Evolutionary conservation across 2,329 filamentous ascomycete genomes (phyloP).

Genomic region (Monascus ruber): DNA sequence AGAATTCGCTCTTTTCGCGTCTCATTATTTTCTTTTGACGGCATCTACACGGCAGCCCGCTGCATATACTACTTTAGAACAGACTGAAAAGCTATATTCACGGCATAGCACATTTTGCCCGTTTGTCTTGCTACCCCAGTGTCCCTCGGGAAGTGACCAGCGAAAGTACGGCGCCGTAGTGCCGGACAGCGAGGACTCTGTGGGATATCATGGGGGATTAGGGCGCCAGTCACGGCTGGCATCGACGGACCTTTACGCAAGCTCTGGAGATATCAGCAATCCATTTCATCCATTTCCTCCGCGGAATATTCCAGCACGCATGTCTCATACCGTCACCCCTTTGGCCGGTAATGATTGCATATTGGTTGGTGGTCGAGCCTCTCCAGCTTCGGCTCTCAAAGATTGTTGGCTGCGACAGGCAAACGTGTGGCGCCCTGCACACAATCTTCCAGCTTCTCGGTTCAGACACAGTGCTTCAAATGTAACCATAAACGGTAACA

Average conservation of each 20-base stretch:
- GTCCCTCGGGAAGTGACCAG: constrained; percentile 30
- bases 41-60: constrained; percentile 37
- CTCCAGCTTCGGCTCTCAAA: constrained; percentile 54
- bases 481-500: constrained; percentile 24
- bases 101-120: constrained; percentile 4
- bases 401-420: constrained; percentile 67
- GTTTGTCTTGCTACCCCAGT: constrained; percentile 12
- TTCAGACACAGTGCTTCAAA: constrained; percentile 61
- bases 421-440: constrained; percentile 51
- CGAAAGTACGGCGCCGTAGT: constrained; percentile 53
- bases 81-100: background rate
- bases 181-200: constrained; percentile 16
- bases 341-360: constrained; percentile 49
- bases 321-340: constrained; percentile 68
- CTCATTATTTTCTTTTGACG: constrained; percentile 71
- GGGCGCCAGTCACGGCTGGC: constrained; percentile 37
- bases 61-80: background rate
- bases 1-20: constrained; percentile 74
- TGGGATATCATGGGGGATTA: constrained; percentile 32
- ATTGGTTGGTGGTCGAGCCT: constrained; percentile 66
- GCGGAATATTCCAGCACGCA: constrained; percentile 33
- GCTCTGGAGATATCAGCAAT: constrained; percentile 37
- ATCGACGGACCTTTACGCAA: constrained; percentile 36
- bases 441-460: constrained; percentile 56
- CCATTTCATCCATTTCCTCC: constrained; percentile 36